phyloP scores from a whole-genome alignment of 2,329 filamentous ascomycete genomes.

The Herpotrichia juniperi region DNA sequence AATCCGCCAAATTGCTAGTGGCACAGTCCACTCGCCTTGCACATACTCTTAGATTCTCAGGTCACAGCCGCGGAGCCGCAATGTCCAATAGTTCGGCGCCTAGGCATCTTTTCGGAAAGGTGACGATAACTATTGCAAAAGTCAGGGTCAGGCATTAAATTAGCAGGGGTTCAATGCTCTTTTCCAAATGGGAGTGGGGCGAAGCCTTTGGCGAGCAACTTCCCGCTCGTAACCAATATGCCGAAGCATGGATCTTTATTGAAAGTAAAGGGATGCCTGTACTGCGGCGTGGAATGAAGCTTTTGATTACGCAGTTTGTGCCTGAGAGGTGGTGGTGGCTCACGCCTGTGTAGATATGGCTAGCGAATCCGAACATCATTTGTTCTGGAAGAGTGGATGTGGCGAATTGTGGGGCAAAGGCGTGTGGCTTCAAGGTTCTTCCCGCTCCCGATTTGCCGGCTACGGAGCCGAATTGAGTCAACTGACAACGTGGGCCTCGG shows the following conservation, averaged over 20 bases:
- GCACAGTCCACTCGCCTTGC: slow-evolving; percentile 3
- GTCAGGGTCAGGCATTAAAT: neutral
- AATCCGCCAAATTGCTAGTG: neutral
- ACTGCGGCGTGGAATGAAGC: neutral
- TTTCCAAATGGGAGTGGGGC: neutral
- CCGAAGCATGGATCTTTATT: slow-evolving; percentile 20
- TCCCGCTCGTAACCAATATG: slow-evolving; percentile 10
- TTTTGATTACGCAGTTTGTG: neutral
- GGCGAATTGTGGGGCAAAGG: slow-evolving; percentile 4
- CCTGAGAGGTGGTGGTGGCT: slow-evolving; percentile 4
- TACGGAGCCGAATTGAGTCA: neutral
- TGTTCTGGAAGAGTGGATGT: slow-evolving; percentile 9
- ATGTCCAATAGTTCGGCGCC: slow-evolving; percentile 18
- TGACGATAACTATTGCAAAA: neutral
- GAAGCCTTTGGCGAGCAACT: neutral
- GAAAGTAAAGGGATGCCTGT: slow-evolving; percentile 4
- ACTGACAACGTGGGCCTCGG: neutral
- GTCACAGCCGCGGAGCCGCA: slow-evolving; percentile 10
- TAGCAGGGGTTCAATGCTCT: neutral
- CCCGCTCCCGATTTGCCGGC: neutral
- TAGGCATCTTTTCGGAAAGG: slow-evolving; percentile 10
- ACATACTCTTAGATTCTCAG: slow-evolving; percentile 15
- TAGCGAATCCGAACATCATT: slow-evolving; percentile 5
- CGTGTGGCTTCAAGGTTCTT: slow-evolving; percentile 1
- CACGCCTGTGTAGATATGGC: slow-evolving; percentile 3